A percentile compares a stretch with the other conserved stretches of the same genome.
Conservation (phyloP, 345 rosid genomes). For the Eucalyptus albens region DNA sequence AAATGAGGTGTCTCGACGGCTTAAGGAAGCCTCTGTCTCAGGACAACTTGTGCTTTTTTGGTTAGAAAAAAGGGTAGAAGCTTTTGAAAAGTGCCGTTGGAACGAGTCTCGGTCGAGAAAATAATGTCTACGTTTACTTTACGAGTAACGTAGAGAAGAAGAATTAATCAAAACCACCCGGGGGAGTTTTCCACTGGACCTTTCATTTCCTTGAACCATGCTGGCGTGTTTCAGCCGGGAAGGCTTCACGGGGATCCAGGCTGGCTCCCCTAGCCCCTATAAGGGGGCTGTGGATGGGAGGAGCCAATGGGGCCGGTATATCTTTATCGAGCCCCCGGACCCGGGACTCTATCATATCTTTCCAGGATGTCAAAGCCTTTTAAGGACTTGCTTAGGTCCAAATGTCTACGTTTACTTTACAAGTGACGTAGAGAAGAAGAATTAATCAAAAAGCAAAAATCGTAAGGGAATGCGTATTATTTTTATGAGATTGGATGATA, state of each 20-base stretch:
- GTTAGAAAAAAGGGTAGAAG: neutral
- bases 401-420: neutral
- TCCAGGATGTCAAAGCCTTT: no score
- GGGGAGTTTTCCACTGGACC: no score
- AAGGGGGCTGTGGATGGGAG: no score
- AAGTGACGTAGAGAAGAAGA: neutral
- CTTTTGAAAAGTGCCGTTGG: neutral
- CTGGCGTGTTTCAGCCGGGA: no score
- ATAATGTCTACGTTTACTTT: neutral
- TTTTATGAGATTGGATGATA: neutral
- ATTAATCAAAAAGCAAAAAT: neutral
- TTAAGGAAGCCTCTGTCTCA: neutral
- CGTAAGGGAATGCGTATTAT: neutral
- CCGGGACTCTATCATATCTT: no score
- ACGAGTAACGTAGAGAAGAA: neutral
- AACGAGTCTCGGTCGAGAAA: neutral
- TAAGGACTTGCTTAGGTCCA: no score
- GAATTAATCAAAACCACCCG: neutral
- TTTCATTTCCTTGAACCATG: no score
- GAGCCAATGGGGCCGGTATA: no score
- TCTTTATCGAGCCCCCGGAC: no score
- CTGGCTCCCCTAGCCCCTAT: no score
- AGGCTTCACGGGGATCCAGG: no score
- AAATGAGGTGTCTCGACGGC: neutral
- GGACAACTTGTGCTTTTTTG: neutral